phyloP scores from a whole-genome alignment of 2,329 filamentous ascomycete species.

The Truncatella angustata region DNA sequence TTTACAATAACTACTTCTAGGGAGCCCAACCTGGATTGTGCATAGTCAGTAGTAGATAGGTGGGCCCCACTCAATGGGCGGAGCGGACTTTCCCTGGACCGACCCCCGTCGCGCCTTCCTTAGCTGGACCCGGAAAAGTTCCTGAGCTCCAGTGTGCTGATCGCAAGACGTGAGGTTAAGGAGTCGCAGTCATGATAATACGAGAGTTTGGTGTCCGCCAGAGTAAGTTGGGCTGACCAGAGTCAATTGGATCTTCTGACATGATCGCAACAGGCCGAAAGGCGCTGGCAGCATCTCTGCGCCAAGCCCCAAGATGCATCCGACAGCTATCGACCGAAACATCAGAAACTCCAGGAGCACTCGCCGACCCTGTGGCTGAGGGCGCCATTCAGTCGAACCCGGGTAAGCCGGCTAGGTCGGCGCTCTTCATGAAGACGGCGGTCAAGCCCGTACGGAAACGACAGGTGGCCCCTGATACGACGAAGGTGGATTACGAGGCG shows the following conservation, averaged over 20 bases:
- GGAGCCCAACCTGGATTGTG: no score
- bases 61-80: no score
- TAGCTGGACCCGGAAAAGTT: conserved; percentile 9
- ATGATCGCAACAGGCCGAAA: conserved; percentile 44
- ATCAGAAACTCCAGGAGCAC: conserved; percentile 21
- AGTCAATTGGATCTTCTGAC: conserved; percentile 20
- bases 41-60: no score
- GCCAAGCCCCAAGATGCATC: conserved; percentile 29
- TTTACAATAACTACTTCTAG: no score
- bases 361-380: conserved; percentile 20
- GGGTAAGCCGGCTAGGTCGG: conserved; percentile 17
- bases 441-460: conserved; percentile 15
- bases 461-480: conserved; percentile 23
- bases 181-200: conserved; percentile 7
- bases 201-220: conserved; percentile 11
- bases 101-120: neutral
- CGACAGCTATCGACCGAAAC: conserved; percentile 40
- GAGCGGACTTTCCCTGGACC: neutral
- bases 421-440: conserved; percentile 23
- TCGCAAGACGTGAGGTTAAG: neutral
- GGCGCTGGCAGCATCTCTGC: conserved; percentile 44
- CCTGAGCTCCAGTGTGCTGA: neutral
- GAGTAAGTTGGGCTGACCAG: neutral
- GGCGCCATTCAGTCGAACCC: conserved; percentile 15
- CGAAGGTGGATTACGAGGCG: conserved; percentile 34